A percentile compares a stretch with the other conserved stretches of the same genome.
These are phyloP conservation scores for Suhomyces pyralidae DNA, from an alignment of 805 yeast genomes.

Conservation along the genomic window DNA sequence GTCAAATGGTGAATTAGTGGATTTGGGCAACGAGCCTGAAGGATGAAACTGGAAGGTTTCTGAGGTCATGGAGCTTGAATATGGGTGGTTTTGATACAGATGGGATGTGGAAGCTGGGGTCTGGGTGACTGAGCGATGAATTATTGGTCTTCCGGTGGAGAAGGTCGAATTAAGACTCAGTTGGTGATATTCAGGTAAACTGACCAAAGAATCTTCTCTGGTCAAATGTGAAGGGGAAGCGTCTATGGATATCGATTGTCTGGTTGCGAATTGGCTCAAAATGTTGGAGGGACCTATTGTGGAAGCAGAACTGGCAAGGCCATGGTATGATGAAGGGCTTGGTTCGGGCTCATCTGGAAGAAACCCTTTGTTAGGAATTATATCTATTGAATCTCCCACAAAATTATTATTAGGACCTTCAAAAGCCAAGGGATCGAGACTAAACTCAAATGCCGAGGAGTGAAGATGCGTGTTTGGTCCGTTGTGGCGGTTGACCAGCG, in stretches of 20 bases:
- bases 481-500: background rate
- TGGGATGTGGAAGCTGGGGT: conserved; percentile 14
- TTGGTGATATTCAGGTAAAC: conserved; percentile 26
- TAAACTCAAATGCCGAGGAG: conserved; percentile 24
- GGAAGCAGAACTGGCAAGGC: background rate
- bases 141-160: conserved; percentile 5
- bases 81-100: background rate
- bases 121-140: conserved; percentile 15
- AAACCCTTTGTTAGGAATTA: background rate
- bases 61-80: conserved; percentile 2
- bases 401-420: conserved; percentile 39
- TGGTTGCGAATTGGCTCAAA: background rate
- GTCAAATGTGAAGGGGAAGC: conserved; percentile 20
- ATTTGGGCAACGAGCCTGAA: conserved; percentile 3
- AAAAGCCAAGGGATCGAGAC: conserved; percentile 47
- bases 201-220: conserved; percentile 26
- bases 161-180: conserved; percentile 6
- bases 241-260: conserved; percentile 6
- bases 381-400: conserved; percentile 1
- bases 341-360: background rate
- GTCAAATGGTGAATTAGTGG: background rate
- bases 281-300: conserved; percentile 9
- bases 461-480: background rate
- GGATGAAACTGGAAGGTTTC: conserved; percentile 5
- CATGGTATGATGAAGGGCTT: background rate